Percentiles rank a stretch among this genome's conserved stretches.
These are phyloP conservation scores for Xylaria sp. DNA, from an alignment of 2,329 filamentous ascomycete species.

Conservation along the genomic window DNA sequence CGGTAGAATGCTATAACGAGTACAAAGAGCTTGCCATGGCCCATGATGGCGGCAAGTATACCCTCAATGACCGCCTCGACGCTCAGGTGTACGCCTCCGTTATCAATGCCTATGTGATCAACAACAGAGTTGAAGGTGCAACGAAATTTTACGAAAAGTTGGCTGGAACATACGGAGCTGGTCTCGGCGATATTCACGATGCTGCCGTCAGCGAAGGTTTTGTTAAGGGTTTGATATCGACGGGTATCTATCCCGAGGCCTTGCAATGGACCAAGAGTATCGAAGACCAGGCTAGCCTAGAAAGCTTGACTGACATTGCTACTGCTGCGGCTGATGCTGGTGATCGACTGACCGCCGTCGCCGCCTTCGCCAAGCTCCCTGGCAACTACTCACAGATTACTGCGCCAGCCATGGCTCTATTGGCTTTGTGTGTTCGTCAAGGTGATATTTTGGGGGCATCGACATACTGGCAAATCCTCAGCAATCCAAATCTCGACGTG, in stretches of 20 bases:
- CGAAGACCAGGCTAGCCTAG: constrained; percentile 65
- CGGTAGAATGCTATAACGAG: constrained; percentile 94
- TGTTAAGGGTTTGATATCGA: constrained; percentile 78
- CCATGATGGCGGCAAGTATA: constrained; percentile 77
- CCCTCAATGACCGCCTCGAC: constrained; percentile 77
- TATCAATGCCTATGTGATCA: constrained; percentile 86
- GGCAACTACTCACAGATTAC: constrained; percentile 60
- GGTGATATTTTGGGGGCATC: constrained; percentile 82
- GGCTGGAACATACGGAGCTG: constrained; percentile 67
- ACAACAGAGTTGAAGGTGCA: constrained; percentile 82
- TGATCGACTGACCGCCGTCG: constrained; percentile 72
- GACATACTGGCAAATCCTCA: constrained; percentile 82
- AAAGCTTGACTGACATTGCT: constrained; percentile 78
- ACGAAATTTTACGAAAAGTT: constrained; percentile 88
- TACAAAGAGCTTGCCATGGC: constrained; percentile 90
- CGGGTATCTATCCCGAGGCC: constrained; percentile 76
- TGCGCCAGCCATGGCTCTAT: constrained; percentile 78
- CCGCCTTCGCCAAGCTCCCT: constrained; percentile 70
- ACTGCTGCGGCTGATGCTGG: constrained; percentile 82
- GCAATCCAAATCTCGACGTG: constrained; percentile 67
- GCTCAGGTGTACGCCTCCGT: constrained; percentile 89
- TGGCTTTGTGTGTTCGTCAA: constrained; percentile 85
- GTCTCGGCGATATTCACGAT: constrained; percentile 72
- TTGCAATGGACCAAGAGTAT: constrained; percentile 76
- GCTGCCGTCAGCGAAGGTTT: constrained; percentile 78